Base-by-base conservation (phyloP, 768 basidiomycete species). In the Termitomyces eurrhizus region DNA sequence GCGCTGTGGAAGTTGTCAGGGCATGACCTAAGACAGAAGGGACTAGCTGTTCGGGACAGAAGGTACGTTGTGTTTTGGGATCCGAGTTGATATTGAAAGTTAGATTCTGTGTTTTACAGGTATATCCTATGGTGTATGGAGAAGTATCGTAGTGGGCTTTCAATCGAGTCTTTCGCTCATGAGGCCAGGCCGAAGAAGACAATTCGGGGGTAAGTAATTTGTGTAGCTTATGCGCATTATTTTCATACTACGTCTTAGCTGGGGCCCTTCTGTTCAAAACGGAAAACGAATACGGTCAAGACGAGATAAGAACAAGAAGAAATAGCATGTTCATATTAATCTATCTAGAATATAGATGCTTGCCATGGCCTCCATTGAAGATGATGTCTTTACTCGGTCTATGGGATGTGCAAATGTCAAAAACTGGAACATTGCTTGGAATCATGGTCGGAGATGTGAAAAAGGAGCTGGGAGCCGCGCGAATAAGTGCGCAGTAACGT, bases 81-180 rank as follows among this genome's bases (percentile, higher is more conserved):
- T 45, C 36, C 29, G 36, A 54, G 16, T 57, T 61, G 24, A 21
- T 51, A 46, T 36, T 44, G 32, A 51, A 37, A 7, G n/a, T 36
- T 50, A 48, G 35, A 7, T 32, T 21, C 16, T n/a, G 33, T 42
- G 12, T 21, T 13, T 29, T 33, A n/a, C 65, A 93, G 92, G 68
- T 94, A 94, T 67, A 84, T 93, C 59, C 74, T 93, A 8, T 93
- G 91, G 92, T 86, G 86, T 65, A 86, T 92, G 86, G 85, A 90
- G 68, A 93, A 91, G 68, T 94, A 80, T 71, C 80, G 90, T 29
- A 75, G 76, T 56, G 85, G 83, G 1, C 66, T 76, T 32, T 74
- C 84, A 1, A 77, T 89, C 2, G 69, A 77, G 21, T 78, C 80
- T 9, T 90, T 91, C 69, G 86, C 87, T 7, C 83, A 90, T 65